Evolutionary conservation across 2,329 filamentous ascomycete species (phyloP).

Genomic region (Tolypocladium ovalisporum): DNA sequence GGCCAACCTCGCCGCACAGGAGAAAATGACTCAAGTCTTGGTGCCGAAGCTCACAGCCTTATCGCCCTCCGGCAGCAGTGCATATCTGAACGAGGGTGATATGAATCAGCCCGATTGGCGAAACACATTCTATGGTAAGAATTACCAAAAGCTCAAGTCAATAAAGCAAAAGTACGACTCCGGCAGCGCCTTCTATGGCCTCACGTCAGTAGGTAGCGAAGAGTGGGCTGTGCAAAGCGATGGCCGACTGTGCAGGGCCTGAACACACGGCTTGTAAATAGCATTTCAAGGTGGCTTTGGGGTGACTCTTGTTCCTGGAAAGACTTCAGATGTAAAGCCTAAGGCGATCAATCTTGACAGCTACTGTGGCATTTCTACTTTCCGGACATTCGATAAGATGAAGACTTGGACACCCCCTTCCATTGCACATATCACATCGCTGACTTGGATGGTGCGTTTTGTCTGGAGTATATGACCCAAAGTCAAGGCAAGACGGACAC

Average conservation of each 20-base stretch:
- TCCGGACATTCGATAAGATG: no score
- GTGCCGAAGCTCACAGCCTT: neutral
- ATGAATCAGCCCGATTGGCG: constrained; percentile 31
- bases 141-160: constrained; percentile 27
- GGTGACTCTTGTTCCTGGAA: neutral
- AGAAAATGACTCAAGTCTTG: neutral
- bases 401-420: no score
- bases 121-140: constrained; percentile 32
- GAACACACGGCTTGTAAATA: neutral
- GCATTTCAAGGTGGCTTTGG: neutral
- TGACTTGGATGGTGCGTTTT: no score
- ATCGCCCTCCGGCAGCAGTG: constrained; percentile 14
- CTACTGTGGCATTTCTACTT: no score
- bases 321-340: neutral
- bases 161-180: constrained; percentile 43
- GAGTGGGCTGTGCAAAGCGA: constrained; percentile 28
- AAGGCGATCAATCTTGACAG: neutral
- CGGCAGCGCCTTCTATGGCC: constrained; percentile 32
- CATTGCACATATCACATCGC: no score
- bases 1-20: neutral
- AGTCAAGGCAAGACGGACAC: no score
- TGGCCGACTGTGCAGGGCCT: constrained; percentile 27
- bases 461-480: no score
- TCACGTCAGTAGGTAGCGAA: constrained; percentile 40
- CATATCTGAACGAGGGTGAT: constrained; percentile 42